These are phyloP conservation scores for Noccaea bulbosa DNA, from an alignment of 345 rosid genomes.

Conservation along the genomic window DNA sequence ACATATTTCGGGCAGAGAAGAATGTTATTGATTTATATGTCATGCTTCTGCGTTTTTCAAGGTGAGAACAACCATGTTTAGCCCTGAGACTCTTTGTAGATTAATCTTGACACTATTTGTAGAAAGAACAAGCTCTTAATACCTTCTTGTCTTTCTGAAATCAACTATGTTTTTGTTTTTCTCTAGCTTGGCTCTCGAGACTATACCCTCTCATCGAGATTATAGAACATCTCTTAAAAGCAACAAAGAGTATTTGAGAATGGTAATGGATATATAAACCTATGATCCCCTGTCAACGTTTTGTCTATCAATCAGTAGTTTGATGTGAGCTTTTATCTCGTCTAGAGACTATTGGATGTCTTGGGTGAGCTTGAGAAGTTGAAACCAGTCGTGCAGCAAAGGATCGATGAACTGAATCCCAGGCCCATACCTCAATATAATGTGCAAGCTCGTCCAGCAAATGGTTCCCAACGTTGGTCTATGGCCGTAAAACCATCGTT, in stretches of 20 bases:
- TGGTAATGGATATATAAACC: conserved; percentile 46
- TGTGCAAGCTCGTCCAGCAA: conserved; percentile 47
- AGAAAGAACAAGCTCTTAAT: background rate
- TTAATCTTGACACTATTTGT: background rate
- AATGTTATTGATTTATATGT: conserved; percentile 84
- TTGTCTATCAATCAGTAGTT: conserved; percentile 13
- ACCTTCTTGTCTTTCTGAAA: background rate
- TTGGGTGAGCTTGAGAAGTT: conserved; percentile 80
- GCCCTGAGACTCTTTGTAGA: background rate
- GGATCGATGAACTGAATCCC: conserved; percentile 59
- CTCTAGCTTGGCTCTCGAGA: conserved; percentile 88
- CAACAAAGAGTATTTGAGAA: conserved; percentile 62
- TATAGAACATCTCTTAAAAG: conserved; percentile 55
- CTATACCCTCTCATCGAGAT: conserved; percentile 90
- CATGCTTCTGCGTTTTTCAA: conserved; percentile 94
- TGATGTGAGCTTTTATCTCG: conserved; percentile 35
- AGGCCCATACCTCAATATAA: conserved; percentile 50
- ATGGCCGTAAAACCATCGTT: conserved; percentile 52
- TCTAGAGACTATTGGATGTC: conserved; percentile 69
- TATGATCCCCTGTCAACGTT: background rate
- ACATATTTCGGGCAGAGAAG: conserved; percentile 88
- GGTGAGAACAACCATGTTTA: conserved; percentile 48
- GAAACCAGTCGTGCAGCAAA: conserved; percentile 79
- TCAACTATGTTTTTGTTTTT: conserved; percentile 35
- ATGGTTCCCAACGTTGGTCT: conserved; percentile 54